Base-by-base conservation (phyloP, 306 rosid species). In the Cucumis hystrix region DNA sequence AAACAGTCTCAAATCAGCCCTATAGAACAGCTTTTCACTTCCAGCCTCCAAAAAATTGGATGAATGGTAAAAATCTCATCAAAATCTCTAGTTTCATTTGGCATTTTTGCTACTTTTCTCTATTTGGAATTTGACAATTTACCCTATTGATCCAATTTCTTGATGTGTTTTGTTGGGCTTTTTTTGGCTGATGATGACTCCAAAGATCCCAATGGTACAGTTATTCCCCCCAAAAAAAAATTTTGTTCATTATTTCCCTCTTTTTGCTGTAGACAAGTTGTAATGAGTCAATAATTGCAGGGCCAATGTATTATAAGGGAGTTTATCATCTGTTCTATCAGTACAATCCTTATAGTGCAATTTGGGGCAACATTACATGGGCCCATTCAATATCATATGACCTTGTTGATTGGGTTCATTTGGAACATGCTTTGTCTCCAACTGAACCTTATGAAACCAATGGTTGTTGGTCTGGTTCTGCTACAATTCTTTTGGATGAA, bases 301-400 rank as follows among this genome's bases (percentile, higher is more conserved):
- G 86, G 61, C 90, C 93, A 12, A 78, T 89, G 87, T 83, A 79
- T 77, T 84, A 82, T 9, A 84, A 81, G 79, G 91, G 89, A 30
- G 82, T 81, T 30, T 89, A 89, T 80, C 93, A 87, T 61, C 63
- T 89, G 7, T 89, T 89, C 78, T 89, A 82, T 82, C 93, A 89
- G 65, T 16, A 75, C 49, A 89, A 89, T 52, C 89, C 93, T 15
- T 41, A 74, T 41, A 85, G 80, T 8, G 80, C 93, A 62, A 74
- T 74, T 30, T 86, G 88, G 37, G 55, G 82, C 12, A 79, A 61
- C 10, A 88, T 88, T 25, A 60, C 81, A 33, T 88, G 92, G 92
- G 92, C 77, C 79, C 92, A 86, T 64, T 86, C 92, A 20, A 62
- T 86, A 21, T 86, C 90, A 30, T 79, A 84, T 77, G 79, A 89